A percentile compares a stretch with the other conserved stretches of the same genome.
Conservation (phyloP, 768 basidiomycete species). For the Russula abietina region DNA sequence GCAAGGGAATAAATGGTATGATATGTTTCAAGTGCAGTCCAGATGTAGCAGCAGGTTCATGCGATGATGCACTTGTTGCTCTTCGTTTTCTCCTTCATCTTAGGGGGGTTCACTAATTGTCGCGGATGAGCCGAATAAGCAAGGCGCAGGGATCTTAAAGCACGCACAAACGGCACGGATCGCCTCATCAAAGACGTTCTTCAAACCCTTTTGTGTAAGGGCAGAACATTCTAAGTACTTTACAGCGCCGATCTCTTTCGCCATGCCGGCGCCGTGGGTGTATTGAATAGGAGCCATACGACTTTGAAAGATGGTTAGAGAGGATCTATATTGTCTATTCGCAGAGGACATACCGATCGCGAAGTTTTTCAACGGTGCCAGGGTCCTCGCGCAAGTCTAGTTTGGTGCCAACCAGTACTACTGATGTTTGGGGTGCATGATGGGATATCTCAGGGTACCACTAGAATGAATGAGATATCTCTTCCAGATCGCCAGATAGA, state of each 20-base stretch:
- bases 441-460: conserved; percentile 98
- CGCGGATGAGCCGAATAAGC: conserved; percentile 2
- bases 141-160: conserved; percentile 2
- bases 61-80: conserved; percentile 63
- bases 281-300: conserved; percentile 95
- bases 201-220: conserved; percentile 95
- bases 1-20: conserved; percentile 66
- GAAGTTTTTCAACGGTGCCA: conserved; percentile 84
- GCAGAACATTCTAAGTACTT: conserved; percentile 96
- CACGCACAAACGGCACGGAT: conserved; percentile 91
- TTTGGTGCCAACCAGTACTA: conserved; percentile 95
- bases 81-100: conserved; percentile 49
- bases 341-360: conserved; percentile 61
- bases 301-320: conserved; percentile 35
- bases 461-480: conserved; percentile 36
- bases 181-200: conserved; percentile 99
- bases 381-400: conserved; percentile 95
- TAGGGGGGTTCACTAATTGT: conserved; percentile 66
- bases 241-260: conserved; percentile 90
- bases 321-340: background rate
- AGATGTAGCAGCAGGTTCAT: conserved; percentile 18
- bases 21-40: conserved; percentile 37
- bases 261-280: conserved; percentile 83
- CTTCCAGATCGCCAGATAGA: conserved; percentile 3
- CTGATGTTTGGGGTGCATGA: conserved; percentile 90